A percentile compares a stretch with the other conserved stretches of the same genome.
Evolutionary conservation across 495 filamentous ascomycete species (phyloP).

Genomic region (Penicillium samsonianum): DNA sequence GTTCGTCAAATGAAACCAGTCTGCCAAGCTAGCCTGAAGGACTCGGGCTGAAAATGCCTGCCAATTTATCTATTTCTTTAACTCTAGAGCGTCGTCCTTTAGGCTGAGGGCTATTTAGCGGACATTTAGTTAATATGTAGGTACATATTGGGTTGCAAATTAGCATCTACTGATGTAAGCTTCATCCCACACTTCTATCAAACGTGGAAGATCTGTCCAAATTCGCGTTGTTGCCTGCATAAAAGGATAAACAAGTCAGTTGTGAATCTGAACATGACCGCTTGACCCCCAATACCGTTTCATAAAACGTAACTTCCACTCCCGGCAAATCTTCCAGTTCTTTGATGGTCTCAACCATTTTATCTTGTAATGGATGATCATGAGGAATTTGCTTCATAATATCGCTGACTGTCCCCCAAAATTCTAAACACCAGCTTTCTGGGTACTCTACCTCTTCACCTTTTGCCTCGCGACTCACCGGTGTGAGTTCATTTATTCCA

Average conservation of each 20-base stretch:
- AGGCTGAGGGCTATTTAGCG: not conserved
- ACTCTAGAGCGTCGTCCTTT: not conserved
- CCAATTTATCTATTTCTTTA: slow-evolving; percentile 4
- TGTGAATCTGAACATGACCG: not conserved
- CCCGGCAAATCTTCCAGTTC: not conserved
- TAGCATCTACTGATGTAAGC: not conserved
- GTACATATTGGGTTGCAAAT: not conserved
- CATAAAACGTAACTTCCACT: not conserved
- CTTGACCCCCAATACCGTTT: not conserved
- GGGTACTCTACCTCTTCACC: not conserved
- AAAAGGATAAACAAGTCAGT: not conserved
- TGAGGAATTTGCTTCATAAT: slow-evolving; percentile 9
- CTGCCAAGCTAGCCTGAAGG: slow-evolving; percentile 4
- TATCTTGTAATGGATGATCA: slow-evolving; percentile 9
- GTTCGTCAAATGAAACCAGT: not conserved
- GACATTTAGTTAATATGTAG: not conserved
- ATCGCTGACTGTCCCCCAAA: not conserved
- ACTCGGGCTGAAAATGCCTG: slow-evolving; percentile 10
- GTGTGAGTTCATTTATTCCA: slow-evolving; percentile 4
- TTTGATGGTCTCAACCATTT: slow-evolving; percentile 2
- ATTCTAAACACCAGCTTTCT: slow-evolving; percentile 7
- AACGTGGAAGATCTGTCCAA: slow-evolving; percentile 4
- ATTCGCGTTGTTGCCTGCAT: not conserved
- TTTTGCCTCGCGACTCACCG: not conserved
- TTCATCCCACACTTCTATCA: not conserved